These are phyloP conservation scores for Venturia asperata DNA, from an alignment of 2,329 filamentous ascomycete species.

Conservation along the genomic window DNA sequence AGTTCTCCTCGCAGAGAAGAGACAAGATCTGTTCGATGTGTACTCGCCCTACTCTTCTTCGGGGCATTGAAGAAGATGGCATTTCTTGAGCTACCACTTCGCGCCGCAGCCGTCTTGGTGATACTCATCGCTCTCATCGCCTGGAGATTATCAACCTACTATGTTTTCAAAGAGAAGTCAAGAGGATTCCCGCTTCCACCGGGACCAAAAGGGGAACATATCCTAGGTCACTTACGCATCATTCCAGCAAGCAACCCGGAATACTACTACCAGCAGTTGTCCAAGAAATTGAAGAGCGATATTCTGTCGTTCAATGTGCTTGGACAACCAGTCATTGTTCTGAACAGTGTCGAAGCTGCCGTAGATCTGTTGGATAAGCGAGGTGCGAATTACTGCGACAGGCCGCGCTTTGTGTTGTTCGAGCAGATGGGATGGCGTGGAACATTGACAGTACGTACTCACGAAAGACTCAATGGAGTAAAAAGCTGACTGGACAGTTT, in stretches of 20 bases:
- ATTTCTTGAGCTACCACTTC: neutral
- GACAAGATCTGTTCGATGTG: neutral
- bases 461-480: no score
- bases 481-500: conserved; percentile 38
- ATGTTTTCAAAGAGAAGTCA: conserved; percentile 1
- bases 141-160: neutral
- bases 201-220: conserved; percentile 23
- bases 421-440: conserved; percentile 40
- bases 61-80: neutral
- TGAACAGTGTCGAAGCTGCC: conserved; percentile 40
- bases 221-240: conserved; percentile 25
- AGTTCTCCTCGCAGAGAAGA: neutral
- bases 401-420: conserved; percentile 36
- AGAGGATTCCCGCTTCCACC: conserved; percentile 23
- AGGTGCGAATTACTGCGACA: conserved; percentile 31
- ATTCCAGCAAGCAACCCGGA: conserved; percentile 25
- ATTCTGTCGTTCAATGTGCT: conserved; percentile 33
- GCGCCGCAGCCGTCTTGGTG: neutral
- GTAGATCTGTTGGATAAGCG: conserved; percentile 41
- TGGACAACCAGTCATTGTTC: conserved; percentile 36
- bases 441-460: conserved; percentile 41
- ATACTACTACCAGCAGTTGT: conserved; percentile 23
- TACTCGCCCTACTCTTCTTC: neutral
- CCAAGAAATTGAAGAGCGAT: conserved; percentile 6
- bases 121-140: neutral